Base-by-base conservation (phyloP, 2,329 filamentous ascomycete genomes). In the Sporothrix globosa region DNA sequence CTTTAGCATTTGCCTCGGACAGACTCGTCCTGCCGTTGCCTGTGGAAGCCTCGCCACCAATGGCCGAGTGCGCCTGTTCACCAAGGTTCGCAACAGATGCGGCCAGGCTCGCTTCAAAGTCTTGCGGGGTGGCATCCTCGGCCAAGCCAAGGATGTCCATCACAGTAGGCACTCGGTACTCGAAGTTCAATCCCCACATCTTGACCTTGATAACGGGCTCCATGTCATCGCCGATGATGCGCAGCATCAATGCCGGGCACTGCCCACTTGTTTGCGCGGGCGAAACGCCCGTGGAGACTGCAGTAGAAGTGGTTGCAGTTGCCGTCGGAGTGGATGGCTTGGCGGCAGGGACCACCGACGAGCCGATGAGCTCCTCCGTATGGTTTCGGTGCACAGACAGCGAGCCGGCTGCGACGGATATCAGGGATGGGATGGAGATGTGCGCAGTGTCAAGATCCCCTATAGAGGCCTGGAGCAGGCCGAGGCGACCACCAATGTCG, bases 161-260 rank as follows among this genome's bases (percentile, higher is more conserved):
- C 0, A 97, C 79, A 0, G 92, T 92, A 0, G 92, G 87, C 4
- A 98, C 91, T 19, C 91, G 90, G 78, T 99, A 99, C 77, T 99
- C 96, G n/a, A 93, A 80, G 71, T 89, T 90, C 4, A 97, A 75
- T 72, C 97, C 93, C 79, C 91, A 92, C 54, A 98, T 81, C 77
- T 97, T 96, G 71, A 97, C 79, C 78, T 96, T 97, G 74, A 97
- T 83, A 7, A 92, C 89, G 0, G 96, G 95, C 73, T 98, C 95
- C 81, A 96, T 92, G 77, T 98, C 95, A 77, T 98, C 94, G 0
- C 93, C 93, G 74, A 99, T 92, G 81, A 97, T 91, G 66, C 96
- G 88, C 71, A 92, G 88, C 90, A 97, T 97, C 68, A 98, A 79
- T 73, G 94, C 92, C 1, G 87, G 81, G 2, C 68, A 71, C 10